Percentiles rank a stretch among this genome's conserved stretches.
Evolutionary conservation across 2,329 filamentous ascomycete genomes (phyloP).

Genomic region (Fusarium compactum): DNA sequence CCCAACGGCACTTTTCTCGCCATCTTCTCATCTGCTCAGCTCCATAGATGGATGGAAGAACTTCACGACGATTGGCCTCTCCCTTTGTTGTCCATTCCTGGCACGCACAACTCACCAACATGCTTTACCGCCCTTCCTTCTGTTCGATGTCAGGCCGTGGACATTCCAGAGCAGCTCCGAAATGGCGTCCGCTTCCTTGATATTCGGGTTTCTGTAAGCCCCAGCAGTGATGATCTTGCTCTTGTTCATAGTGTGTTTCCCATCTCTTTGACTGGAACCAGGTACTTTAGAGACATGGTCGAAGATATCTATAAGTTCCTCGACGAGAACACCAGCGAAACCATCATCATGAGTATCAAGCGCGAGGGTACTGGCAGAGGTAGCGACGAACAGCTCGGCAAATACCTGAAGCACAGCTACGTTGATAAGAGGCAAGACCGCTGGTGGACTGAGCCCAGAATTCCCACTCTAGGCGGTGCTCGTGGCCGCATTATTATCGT

Average conservation of each 20-base stretch:
- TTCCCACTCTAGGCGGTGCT: slow-evolving; percentile 82
- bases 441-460: slow-evolving; percentile 83
- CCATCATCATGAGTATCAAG: slow-evolving; percentile 88
- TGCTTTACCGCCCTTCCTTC: slow-evolving; percentile 87
- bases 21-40: slow-evolving; percentile 77
- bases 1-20: slow-evolving; percentile 66
- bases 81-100: slow-evolving; percentile 87
- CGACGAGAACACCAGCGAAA: slow-evolving; percentile 80
- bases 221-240: slow-evolving; percentile 73
- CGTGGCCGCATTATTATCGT: slow-evolving; percentile 87
- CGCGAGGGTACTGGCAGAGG: slow-evolving; percentile 87
- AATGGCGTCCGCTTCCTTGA: slow-evolving; percentile 97
- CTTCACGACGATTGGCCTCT: slow-evolving; percentile 79
- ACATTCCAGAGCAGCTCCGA: slow-evolving; percentile 80
- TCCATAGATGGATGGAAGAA: slow-evolving; percentile 83
- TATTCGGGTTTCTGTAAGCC: slow-evolving; percentile 74
- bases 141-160: slow-evolving; percentile 90
- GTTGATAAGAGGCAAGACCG: slow-evolving; percentile 64
- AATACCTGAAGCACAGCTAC: slow-evolving; percentile 80
- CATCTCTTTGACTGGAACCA: slow-evolving; percentile 83
- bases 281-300: slow-evolving; percentile 81
- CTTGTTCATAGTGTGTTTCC: slow-evolving; percentile 94
- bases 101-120: slow-evolving; percentile 95
- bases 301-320: slow-evolving; percentile 80
- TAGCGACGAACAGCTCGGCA: slow-evolving; percentile 82